A percentile compares a stretch with the other conserved stretches of the same genome.
phyloP scores from a whole-genome alignment of 2,329 filamentous ascomycete genomes.

The Dryadomyces quercus-mongolicae region DNA sequence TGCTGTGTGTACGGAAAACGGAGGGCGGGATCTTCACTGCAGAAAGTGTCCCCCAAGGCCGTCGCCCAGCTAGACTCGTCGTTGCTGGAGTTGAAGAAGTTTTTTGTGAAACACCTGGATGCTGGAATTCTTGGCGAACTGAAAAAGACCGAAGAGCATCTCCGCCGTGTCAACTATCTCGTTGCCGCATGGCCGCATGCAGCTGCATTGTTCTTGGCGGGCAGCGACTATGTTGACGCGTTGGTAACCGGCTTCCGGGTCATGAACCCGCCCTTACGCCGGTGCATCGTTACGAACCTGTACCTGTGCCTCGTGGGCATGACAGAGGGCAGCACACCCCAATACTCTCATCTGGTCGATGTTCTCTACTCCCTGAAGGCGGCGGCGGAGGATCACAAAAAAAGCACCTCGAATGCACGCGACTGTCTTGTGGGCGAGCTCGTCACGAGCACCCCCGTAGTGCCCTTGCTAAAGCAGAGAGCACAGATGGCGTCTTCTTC shows the following conservation, averaged over 20 bases:
- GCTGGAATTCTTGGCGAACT: conserved; percentile 43
- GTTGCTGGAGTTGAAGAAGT: conserved; percentile 47
- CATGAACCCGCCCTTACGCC: conserved; percentile 50
- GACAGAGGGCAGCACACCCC: conserved; percentile 52
- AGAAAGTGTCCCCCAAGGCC: conserved; percentile 38
- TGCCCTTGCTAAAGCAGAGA: conserved; percentile 48
- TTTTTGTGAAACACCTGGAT: conserved; percentile 51
- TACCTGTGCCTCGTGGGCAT: conserved; percentile 68
- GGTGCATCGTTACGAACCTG: conserved; percentile 55
- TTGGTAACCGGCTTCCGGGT: conserved; percentile 54
- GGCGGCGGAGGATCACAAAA: conserved; percentile 52
- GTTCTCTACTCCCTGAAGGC: conserved; percentile 71
- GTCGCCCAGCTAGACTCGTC: conserved; percentile 37
- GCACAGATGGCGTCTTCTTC: conserved; percentile 32
- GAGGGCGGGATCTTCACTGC: conserved; percentile 37
- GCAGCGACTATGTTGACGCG: conserved; percentile 78
- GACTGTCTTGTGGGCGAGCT: conserved; percentile 71
- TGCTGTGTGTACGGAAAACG: conserved; percentile 55
- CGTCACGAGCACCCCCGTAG: conserved; percentile 65
- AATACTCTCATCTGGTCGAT: conserved; percentile 66
- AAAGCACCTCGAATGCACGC: conserved; percentile 41
- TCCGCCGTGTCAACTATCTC: conserved; percentile 51
- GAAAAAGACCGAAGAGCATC: conserved; percentile 37
- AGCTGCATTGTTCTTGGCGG: conserved; percentile 58
- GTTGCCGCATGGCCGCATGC: conserved; percentile 47